These are phyloP conservation scores for Eremothecium cymbalariae DNA, from an alignment of 1,139 yeast genomes.

Conservation along the genomic window DNA sequence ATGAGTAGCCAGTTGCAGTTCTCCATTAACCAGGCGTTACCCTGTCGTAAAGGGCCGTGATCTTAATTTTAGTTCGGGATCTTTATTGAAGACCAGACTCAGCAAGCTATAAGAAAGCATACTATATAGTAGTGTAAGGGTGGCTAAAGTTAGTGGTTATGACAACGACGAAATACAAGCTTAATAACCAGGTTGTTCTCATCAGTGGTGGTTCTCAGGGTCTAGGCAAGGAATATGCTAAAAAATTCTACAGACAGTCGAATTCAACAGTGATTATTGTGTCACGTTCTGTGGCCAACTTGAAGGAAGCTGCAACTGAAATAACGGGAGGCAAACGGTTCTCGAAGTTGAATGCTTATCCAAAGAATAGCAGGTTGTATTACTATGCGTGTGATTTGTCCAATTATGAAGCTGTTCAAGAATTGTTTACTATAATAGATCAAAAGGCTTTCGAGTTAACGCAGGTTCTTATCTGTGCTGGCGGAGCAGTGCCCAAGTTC, in stretches of 20 bases:
- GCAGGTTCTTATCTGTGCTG: constrained; percentile 78
- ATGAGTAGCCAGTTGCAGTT: too few species aligned
- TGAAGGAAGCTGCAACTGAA: constrained; percentile 42
- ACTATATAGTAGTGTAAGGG: too few species aligned
- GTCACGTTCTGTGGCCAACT: constrained; percentile 60
- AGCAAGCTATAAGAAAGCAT: too few species aligned
- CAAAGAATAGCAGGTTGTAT: constrained; percentile 32
- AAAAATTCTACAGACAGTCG: constrained; percentile 38
- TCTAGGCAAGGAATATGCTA: constrained; percentile 73
- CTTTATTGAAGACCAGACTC: too few species aligned
- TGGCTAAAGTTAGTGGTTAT: not conserved
- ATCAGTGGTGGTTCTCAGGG: constrained; percentile 96
- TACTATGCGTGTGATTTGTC: constrained; percentile 64
- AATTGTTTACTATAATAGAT: constrained; percentile 34
- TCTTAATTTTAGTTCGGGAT: too few species aligned
- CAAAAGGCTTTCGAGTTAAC: constrained; percentile 44
- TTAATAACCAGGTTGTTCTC: constrained; percentile 53
- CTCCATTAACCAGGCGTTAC: too few species aligned
- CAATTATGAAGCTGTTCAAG: constrained; percentile 42
- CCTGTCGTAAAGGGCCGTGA: too few species aligned
- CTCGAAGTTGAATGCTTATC: not conserved
- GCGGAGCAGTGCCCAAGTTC: constrained; percentile 72
- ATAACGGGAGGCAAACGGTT: constrained; percentile 26
- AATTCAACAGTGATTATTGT: constrained; percentile 61
- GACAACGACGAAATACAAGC: constrained; percentile 22